Conservation (phyloP, 2,329 filamentous ascomycete species). For the Sclerotinia glacialis region DNA sequence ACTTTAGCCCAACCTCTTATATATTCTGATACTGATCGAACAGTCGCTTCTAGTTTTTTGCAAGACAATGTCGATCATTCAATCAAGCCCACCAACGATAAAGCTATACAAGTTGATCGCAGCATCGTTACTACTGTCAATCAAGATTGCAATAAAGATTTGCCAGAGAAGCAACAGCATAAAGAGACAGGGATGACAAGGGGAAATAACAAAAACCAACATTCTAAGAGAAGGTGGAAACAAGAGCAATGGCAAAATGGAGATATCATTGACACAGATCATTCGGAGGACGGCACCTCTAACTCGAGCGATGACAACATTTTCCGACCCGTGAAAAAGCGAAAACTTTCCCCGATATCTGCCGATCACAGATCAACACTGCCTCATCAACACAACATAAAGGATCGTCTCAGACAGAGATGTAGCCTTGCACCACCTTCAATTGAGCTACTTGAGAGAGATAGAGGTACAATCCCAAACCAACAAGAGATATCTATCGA, state of each 20-base stretch:
- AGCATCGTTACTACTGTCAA: not conserved
- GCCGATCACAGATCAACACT: not conserved
- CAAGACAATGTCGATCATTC: too few species aligned
- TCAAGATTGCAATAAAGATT: not conserved
- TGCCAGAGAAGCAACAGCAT: not conserved
- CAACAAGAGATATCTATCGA: too few species aligned
- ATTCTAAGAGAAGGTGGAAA: not conserved
- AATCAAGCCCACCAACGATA: not conserved
- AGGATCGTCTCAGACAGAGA: not conserved
- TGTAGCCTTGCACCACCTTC: too few species aligned
- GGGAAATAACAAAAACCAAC: not conserved
- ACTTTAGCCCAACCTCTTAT: too few species aligned
- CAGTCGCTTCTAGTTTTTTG: too few species aligned
- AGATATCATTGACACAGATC: not conserved
- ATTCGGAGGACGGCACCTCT: not conserved
- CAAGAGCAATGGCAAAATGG: not conserved
- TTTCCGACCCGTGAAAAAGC: not conserved
- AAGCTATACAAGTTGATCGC: not conserved
- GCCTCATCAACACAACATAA: not conserved
- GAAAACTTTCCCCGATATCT: not conserved
- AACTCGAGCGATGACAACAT: not conserved
- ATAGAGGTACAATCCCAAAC: too few species aligned
- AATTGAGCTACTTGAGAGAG: too few species aligned
- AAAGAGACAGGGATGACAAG: not conserved
- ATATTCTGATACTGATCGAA: too few species aligned